Percentiles rank a stretch among this genome's conserved stretches.
Conservation (phyloP, 441 rosid genomes). For the Rhodomyrtus psidioides region DNA sequence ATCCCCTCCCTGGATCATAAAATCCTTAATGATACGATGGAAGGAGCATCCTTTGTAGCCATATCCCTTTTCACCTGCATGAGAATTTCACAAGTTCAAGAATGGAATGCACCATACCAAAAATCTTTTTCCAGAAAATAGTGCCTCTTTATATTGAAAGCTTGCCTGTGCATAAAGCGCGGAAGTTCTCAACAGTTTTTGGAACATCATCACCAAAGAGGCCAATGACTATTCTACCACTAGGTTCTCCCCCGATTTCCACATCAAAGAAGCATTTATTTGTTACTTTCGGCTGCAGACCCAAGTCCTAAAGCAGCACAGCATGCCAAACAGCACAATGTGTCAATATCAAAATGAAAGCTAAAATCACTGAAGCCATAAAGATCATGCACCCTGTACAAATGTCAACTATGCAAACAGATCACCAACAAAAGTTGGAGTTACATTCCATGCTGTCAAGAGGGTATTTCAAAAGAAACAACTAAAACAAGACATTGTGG, state of each 20-base stretch:
- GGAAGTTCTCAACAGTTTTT: constrained; percentile 58
- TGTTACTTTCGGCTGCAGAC: constrained; percentile 52
- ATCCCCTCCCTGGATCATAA: constrained; percentile 76
- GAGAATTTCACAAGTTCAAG: neutral
- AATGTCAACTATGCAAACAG: too few relatives aligned
- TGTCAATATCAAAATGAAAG: neutral
- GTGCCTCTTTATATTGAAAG: neutral
- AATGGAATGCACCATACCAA: neutral
- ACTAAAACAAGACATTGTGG: neutral
- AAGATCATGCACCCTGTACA: neutral
- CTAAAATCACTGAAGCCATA: neutral
- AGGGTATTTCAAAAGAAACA: neutral
- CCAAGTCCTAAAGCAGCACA: constrained; percentile 42
- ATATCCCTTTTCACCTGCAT: constrained; percentile 58
- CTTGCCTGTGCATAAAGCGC: constrained; percentile 53
- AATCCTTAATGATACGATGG: constrained; percentile 59
- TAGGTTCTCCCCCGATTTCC: constrained; percentile 51
- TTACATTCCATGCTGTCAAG: too few relatives aligned
- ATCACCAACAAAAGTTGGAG: too few relatives aligned
- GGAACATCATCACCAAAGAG: constrained; percentile 62
- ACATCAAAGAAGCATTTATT: constrained; percentile 58
- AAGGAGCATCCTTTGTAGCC: constrained; percentile 59
- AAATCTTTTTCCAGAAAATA: neutral
- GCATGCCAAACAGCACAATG: neutral
- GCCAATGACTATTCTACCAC: constrained; percentile 57